phyloP scores from a whole-genome alignment of 2,329 filamentous ascomycete genomes.

The Monascus ruber region DNA sequence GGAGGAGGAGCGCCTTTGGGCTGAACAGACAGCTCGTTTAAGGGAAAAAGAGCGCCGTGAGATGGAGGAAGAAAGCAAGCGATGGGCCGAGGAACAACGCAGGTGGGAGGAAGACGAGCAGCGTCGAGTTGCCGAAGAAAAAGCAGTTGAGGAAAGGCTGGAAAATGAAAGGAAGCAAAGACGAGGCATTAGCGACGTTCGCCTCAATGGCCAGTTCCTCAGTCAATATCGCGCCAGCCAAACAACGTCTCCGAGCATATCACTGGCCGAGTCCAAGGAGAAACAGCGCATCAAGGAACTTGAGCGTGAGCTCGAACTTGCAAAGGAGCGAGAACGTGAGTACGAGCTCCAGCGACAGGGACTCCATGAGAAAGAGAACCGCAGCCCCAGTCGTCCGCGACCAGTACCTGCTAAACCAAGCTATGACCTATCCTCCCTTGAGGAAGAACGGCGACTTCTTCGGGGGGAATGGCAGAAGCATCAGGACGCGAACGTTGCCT shows the following conservation, averaged over 20 bases:
- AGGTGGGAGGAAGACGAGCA: slow-evolving; percentile 71
- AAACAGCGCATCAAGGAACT: slow-evolving; percentile 65
- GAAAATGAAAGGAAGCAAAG: slow-evolving; percentile 55
- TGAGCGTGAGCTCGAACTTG: slow-evolving; percentile 59
- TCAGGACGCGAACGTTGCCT: slow-evolving; percentile 16
- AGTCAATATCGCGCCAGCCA: slow-evolving; percentile 76
- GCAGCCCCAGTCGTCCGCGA: slow-evolving; percentile 19
- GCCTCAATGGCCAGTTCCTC: slow-evolving; percentile 70
- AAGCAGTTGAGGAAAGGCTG: slow-evolving; percentile 56
- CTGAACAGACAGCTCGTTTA: slow-evolving; percentile 32
- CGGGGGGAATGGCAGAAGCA: slow-evolving; percentile 44
- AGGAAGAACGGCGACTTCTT: slow-evolving; percentile 49
- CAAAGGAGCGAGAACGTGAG: slow-evolving; percentile 54
- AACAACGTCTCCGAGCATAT: slow-evolving; percentile 27
- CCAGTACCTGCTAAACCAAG: slow-evolving; percentile 31
- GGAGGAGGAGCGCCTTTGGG: slow-evolving; percentile 37
- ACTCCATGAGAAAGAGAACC: slow-evolving; percentile 20
- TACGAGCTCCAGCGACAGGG: slow-evolving; percentile 52
- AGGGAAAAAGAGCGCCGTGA: slow-evolving; percentile 41
- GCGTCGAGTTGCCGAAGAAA: slow-evolving; percentile 58
- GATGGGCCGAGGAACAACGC: slow-evolving; percentile 44
- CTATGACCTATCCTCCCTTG: slow-evolving; percentile 46
- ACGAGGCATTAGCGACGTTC: slow-evolving; percentile 50
- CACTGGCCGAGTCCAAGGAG: slow-evolving; percentile 42
- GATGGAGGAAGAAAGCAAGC: slow-evolving; percentile 35